phyloP scores from a whole-genome alignment of 768 basidiomycete genomes.

The Rhizopogon salebrosus region DNA sequence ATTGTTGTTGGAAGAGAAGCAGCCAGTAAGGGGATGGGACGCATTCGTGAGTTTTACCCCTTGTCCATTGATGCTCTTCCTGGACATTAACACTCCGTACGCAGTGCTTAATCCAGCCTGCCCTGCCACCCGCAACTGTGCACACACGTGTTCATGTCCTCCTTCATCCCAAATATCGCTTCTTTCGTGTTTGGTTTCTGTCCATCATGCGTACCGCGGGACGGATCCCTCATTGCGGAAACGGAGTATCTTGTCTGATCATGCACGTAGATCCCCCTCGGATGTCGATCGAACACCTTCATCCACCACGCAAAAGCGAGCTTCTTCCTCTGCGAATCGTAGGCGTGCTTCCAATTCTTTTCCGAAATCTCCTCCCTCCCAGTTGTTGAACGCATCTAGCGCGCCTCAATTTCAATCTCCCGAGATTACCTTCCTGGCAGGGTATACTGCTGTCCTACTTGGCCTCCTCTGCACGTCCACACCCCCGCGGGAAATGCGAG shows the following conservation, averaged over 20 bases:
- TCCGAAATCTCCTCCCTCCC: background rate
- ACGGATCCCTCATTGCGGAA: background rate
- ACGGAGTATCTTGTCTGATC: background rate
- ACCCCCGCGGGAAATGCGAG: constrained; percentile 26
- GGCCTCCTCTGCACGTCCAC: constrained; percentile 39
- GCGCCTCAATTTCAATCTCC: constrained; percentile 20
- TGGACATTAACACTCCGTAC: background rate
- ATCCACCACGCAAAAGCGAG: background rate
- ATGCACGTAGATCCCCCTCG: background rate
- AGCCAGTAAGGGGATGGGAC: constrained; percentile 33
- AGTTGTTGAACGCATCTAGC: constrained; percentile 39
- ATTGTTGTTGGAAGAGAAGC: constrained; percentile 42
- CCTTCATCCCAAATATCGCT: constrained; percentile 30
- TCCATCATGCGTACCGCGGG: background rate
- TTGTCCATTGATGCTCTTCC: background rate
- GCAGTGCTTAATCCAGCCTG: constrained; percentile 53
- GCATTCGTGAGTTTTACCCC: background rate
- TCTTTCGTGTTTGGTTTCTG: background rate
- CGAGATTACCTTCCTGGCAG: constrained; percentile 54
- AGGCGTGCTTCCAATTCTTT: background rate
- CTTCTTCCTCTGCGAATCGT: background rate
- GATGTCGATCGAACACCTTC: background rate
- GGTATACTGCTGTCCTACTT: constrained; percentile 73
- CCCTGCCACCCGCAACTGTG: constrained; percentile 41
- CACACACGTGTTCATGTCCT: constrained; percentile 50